These are phyloP conservation scores for Phlyctochytrium bullatum DNA, from an alignment of 192 early-diverging fungal species.

Conservation along the genomic window DNA sequence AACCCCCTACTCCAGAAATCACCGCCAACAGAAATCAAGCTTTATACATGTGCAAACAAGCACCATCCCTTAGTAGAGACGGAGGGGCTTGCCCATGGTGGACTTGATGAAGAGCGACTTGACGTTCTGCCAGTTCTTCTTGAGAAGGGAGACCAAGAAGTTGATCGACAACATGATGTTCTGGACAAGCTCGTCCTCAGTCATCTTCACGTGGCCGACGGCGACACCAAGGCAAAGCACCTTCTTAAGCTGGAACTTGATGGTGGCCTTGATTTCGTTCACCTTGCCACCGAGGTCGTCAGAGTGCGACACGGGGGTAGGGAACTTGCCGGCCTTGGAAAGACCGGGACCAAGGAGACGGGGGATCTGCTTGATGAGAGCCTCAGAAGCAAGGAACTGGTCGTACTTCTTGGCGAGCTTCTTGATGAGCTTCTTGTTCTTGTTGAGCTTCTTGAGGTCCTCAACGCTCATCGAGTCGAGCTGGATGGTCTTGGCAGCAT, in stretches of 20 bases:
- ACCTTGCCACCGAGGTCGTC: slow-evolving; percentile 85
- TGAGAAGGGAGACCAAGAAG: slow-evolving; percentile 96
- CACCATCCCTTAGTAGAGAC: slow-evolving; percentile 67
- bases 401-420: slow-evolving; percentile 99
- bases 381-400: slow-evolving; percentile 96
- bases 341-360: slow-evolving; percentile 98
- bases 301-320: slow-evolving; percentile 87
- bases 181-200: slow-evolving; percentile 89
- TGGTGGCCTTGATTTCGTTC: slow-evolving; percentile 92
- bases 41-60: neutral
- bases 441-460: slow-evolving; percentile 99
- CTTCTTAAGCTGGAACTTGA: slow-evolving; percentile 99
- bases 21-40: neutral
- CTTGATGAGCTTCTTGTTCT: slow-evolving; percentile 99
- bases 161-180: slow-evolving; percentile 99
- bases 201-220: slow-evolving; percentile 92
- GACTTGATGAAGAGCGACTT: slow-evolving; percentile 97
- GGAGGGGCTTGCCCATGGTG: slow-evolving; percentile 92
- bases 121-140: slow-evolving; percentile 99
- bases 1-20: neutral
- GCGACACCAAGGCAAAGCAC: slow-evolving; percentile 97
- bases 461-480: slow-evolving; percentile 93
- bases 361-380: slow-evolving; percentile 98
- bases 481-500: slow-evolving; percentile 87
- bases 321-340: slow-evolving; percentile 99